phyloP scores from a whole-genome alignment of 2,329 filamentous ascomycete species.

The Colletotrichum liaoningense region DNA sequence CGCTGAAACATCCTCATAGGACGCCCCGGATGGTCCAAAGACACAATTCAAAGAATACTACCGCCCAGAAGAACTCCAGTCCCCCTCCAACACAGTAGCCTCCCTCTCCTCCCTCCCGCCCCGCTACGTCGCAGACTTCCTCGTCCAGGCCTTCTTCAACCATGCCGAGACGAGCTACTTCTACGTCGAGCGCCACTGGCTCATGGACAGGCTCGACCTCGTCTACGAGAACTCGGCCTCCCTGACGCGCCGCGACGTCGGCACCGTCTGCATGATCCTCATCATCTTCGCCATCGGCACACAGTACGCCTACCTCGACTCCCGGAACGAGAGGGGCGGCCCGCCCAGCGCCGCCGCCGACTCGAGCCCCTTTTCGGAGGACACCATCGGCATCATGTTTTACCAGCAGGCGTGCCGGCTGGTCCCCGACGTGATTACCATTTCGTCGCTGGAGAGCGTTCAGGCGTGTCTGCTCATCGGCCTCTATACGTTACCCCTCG shows the following conservation, averaged over 20 bases:
- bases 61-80: slow-evolving; percentile 58
- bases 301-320: slow-evolving; percentile 61
- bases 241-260: slow-evolving; percentile 53
- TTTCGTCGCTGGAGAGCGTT: slow-evolving; percentile 66
- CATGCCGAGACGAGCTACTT: slow-evolving; percentile 62
- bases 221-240: slow-evolving; percentile 53
- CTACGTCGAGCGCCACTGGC: slow-evolving; percentile 57
- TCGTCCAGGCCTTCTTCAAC: slow-evolving; percentile 59
- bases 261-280: slow-evolving; percentile 57
- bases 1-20: not conserved
- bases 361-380: slow-evolving; percentile 52
- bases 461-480: slow-evolving; percentile 68
- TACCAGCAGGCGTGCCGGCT: slow-evolving; percentile 67
- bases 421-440: slow-evolving; percentile 67
- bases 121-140: slow-evolving; percentile 58
- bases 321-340: slow-evolving; percentile 36
- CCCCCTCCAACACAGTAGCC: slow-evolving; percentile 50
- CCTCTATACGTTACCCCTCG: slow-evolving; percentile 65
- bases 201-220: slow-evolving; percentile 52
- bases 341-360: slow-evolving; percentile 35
- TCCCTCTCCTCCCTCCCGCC: slow-evolving; percentile 57
- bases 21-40: slow-evolving; percentile 34
- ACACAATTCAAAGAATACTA: slow-evolving; percentile 53
- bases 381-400: slow-evolving; percentile 65
- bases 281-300: slow-evolving; percentile 62